phyloP scores from a whole-genome alignment of 495 filamentous ascomycete species.

The Amphirosellinia nigrospora region DNA sequence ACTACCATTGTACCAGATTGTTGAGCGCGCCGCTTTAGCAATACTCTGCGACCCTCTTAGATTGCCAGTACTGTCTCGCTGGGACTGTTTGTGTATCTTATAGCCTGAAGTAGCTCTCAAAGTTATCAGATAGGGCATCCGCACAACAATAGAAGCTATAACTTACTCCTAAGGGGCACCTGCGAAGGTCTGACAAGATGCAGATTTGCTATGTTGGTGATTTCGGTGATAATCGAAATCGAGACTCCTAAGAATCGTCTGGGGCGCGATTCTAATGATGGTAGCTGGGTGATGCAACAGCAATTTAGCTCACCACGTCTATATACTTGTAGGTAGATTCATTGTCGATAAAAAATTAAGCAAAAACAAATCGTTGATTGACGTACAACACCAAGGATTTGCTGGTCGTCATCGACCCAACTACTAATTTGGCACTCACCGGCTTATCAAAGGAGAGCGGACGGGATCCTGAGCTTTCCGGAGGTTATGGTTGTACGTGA shows the following conservation, averaged over 20 bases:
- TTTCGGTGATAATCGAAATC: neutral
- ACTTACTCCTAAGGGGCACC: too few species aligned
- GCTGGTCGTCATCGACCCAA: constrained; percentile 51
- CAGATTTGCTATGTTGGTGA: neutral
- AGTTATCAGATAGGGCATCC: too few species aligned
- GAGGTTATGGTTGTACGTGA: too few species aligned
- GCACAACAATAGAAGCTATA: too few species aligned
- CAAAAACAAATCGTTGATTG: neutral
- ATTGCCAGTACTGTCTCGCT: too few species aligned
- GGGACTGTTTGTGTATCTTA: too few species aligned
- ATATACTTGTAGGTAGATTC: neutral
- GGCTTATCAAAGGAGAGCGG: constrained; percentile 33
- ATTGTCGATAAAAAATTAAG: neutral
- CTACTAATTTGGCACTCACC: constrained; percentile 42
- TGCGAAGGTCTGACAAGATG: neutral
- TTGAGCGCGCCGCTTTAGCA: too few species aligned
- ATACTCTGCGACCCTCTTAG: too few species aligned
- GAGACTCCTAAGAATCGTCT: neutral
- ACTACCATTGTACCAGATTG: too few species aligned
- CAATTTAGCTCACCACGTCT: neutral
- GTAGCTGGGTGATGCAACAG: neutral
- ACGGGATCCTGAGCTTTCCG: too few species aligned
- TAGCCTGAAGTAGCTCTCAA: too few species aligned
- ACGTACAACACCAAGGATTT: constrained; percentile 48
- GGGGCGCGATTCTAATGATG: neutral